These are phyloP conservation scores for Cymbopogon citratus DNA, from an alignment of 176 grass and related monocot species.

Conservation along the genomic window DNA sequence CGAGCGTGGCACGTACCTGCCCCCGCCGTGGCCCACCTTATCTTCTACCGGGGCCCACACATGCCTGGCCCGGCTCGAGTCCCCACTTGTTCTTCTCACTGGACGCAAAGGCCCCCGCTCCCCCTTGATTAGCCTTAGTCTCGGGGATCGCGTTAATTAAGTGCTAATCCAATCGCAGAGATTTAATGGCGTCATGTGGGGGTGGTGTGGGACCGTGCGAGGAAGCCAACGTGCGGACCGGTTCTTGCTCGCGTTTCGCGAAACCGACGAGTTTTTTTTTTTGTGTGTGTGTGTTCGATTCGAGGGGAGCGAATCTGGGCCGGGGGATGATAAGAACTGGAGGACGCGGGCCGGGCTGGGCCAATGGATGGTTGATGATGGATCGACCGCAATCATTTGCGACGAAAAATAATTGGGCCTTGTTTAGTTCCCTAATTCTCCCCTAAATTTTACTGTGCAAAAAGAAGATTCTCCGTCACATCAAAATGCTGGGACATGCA, in stretches of 20 bases:
- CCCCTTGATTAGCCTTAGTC: not conserved
- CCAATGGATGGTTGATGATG: not conserved
- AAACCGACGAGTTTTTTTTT: not conserved
- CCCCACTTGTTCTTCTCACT: not conserved
- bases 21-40: constrained; percentile 24
- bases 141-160: not conserved
- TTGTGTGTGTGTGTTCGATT: too few species aligned
- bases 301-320: not conserved
- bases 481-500: too few species aligned
- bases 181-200: constrained; percentile 18
- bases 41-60: constrained; percentile 42
- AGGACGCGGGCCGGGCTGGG: not conserved
- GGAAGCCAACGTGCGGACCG: constrained; percentile 13
- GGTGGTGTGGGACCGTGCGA: not conserved
- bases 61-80: not conserved
- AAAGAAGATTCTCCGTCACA: too few species aligned
- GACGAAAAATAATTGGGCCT: too few species aligned
- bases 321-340: too few species aligned
- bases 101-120: not conserved
- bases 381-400: constrained; percentile 11
- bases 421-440: too few species aligned
- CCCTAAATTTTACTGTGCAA: too few species aligned
- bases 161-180: not conserved
- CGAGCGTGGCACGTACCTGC: not conserved
- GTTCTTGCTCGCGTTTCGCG: constrained; percentile 39